Percentiles rank a stretch among this genome's conserved stretches.
Evolutionary conservation across 768 basidiomycete species (phyloP).

Genomic region (Albatrellus ellisii): DNA sequence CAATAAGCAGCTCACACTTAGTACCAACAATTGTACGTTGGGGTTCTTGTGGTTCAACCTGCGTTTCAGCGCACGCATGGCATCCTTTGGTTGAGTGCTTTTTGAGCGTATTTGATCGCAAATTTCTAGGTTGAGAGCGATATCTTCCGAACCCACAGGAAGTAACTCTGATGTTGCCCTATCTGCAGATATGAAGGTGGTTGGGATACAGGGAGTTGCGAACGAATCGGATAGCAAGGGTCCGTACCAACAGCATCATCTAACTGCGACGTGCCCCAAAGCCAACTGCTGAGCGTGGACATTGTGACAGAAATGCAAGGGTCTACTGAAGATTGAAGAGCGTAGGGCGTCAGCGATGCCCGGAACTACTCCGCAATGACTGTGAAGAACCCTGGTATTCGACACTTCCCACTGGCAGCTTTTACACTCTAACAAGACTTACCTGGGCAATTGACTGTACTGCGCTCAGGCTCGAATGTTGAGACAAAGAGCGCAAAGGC

Average conservation of each 20-base stretch:
- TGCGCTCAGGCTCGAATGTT: too few relatives aligned
- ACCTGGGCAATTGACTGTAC: too few relatives aligned
- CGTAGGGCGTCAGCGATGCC: too few relatives aligned
- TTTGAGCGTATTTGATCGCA: slow-evolving; percentile 95
- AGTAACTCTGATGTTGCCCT: slow-evolving; percentile 89
- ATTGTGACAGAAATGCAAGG: slow-evolving; percentile 1
- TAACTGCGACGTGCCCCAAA: slow-evolving; percentile 13
- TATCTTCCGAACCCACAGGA: slow-evolving; percentile 76
- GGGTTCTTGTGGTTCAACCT: slow-evolving; percentile 91
- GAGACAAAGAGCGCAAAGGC: too few relatives aligned
- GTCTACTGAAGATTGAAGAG: too few relatives aligned
- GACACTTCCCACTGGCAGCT: too few relatives aligned
- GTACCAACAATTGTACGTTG: slow-evolving; percentile 83
- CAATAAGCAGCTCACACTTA: slow-evolving; percentile 46
- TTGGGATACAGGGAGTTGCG: neutral
- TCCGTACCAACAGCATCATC: slow-evolving; percentile 13
- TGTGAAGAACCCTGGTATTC: too few relatives aligned
- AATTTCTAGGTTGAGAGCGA: slow-evolving; percentile 89
- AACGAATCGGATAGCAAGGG: neutral
- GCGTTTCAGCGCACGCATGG: slow-evolving; percentile 80
- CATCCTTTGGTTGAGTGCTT: slow-evolving; percentile 69
- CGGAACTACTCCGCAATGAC: too few relatives aligned
- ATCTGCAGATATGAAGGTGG: slow-evolving; percentile 32
- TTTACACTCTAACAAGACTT: too few relatives aligned
- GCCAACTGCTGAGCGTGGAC: slow-evolving; percentile 13